A percentile compares a stretch with the other conserved stretches of the same genome.
phyloP scores from a whole-genome alignment of 257 asterid genomes.

The Leptodermis oblonga region DNA sequence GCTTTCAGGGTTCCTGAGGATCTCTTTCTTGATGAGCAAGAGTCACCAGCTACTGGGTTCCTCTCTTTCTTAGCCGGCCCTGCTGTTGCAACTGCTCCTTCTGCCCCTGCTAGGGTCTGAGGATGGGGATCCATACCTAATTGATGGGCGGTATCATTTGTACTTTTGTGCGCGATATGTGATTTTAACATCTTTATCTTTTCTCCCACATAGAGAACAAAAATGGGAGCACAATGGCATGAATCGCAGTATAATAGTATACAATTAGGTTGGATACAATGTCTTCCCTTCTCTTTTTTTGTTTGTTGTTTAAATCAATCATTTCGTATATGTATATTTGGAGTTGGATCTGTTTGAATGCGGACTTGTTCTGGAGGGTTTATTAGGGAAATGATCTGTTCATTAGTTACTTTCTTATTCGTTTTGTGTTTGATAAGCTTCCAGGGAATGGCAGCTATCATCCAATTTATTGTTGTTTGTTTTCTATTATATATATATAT shows the following conservation, averaged over 20 bases:
- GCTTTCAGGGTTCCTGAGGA: conserved; percentile 89
- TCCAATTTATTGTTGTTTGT: neutral
- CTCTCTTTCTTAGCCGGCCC: conserved; percentile 55
- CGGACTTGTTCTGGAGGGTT: neutral
- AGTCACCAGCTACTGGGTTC: conserved; percentile 62
- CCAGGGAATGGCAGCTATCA: too few species aligned
- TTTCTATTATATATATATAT: neutral
- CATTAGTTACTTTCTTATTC: neutral
- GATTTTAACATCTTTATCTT: neutral
- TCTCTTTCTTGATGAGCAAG: conserved; percentile 84
- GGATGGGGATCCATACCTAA: conserved; percentile 4
- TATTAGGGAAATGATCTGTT: neutral
- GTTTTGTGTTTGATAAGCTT: too few species aligned
- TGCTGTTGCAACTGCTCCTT: conserved; percentile 26
- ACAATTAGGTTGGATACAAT: neutral
- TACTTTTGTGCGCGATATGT: neutral
- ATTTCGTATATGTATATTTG: conserved; percentile 11
- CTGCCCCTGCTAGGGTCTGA: conserved; percentile 57
- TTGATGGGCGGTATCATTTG: neutral
- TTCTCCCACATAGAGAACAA: neutral
- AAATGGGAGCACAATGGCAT: neutral
- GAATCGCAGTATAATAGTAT: neutral
- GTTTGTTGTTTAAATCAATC: neutral
- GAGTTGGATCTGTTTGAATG: conserved; percentile 2
- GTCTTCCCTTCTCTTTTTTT: neutral